phyloP scores from a whole-genome alignment of 106 monocot species.

The Dioscorea dumetorum region DNA sequence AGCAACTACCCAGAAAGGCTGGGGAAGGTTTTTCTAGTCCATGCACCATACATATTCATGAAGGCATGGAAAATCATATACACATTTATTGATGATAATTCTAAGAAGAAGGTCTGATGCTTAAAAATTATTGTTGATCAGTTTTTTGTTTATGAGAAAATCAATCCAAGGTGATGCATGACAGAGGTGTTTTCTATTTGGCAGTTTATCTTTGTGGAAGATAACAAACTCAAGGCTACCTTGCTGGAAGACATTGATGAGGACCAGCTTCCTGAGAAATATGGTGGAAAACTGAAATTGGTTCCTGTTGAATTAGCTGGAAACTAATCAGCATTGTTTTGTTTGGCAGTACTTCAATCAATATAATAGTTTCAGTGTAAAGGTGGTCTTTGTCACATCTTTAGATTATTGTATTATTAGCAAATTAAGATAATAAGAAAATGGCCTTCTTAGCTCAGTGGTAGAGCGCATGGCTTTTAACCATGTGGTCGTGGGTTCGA shows the following conservation, averaged over 20 bases:
- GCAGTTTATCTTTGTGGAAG: constrained; percentile 70
- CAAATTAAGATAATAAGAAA: too few species aligned
- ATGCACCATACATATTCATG: constrained; percentile 72
- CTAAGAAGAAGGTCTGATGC: constrained; percentile 48
- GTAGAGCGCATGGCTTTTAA: too few species aligned
- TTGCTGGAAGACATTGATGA: constrained; percentile 71
- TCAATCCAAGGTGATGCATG: too few species aligned
- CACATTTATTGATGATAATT: constrained; percentile 70
- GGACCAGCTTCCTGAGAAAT: constrained; percentile 61
- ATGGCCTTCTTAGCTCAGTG: too few species aligned
- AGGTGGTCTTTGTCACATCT: too few species aligned
- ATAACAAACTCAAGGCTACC: constrained; percentile 42
- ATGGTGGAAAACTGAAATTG: constrained; percentile 58
- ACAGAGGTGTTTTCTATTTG: neutral
- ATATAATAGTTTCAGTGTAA: too few species aligned
- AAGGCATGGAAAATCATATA: constrained; percentile 71
- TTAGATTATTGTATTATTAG: too few species aligned
- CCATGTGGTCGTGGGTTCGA: too few species aligned
- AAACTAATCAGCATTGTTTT: neutral
- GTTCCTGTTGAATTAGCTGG: constrained; percentile 23
- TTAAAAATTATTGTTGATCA: neutral
- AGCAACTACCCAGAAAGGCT: constrained; percentile 63
- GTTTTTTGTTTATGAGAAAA: too few species aligned
- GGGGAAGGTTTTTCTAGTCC: constrained; percentile 53
- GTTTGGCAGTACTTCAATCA: too few species aligned